These are phyloP conservation scores for Chlamydomonas asymmetrica DNA, from an alignment of 139 green algal genomes.

Conservation along the genomic window DNA sequence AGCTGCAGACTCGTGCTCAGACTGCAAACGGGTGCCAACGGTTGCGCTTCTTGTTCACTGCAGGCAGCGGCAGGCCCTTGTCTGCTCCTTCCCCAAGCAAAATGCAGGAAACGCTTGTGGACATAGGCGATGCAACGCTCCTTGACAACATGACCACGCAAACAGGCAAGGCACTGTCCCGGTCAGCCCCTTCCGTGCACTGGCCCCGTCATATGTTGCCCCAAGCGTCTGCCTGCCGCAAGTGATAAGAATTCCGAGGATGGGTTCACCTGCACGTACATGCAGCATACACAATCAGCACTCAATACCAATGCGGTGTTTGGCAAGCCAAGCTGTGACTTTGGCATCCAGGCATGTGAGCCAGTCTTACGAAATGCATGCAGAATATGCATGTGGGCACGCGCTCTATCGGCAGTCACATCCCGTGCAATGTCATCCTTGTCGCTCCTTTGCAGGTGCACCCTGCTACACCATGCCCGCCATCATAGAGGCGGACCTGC, in stretches of 20 bases:
- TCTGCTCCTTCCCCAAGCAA: background rate
- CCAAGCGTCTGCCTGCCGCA: too few species aligned
- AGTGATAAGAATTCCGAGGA: too few species aligned
- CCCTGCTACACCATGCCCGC: conserved; percentile 46
- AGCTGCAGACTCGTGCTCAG: too few species aligned
- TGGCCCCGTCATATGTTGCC: background rate
- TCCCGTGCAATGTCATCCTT: background rate
- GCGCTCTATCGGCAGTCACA: background rate
- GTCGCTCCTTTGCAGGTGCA: conserved; percentile 7
- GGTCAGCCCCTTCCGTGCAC: background rate
- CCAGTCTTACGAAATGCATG: background rate
- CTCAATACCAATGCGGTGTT: background rate
- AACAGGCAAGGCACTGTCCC: too few species aligned
- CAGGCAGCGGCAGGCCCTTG: background rate
- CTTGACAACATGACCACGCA: conserved; percentile 30
- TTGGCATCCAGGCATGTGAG: background rate
- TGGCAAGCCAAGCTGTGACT: background rate
- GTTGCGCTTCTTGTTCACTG: too few species aligned
- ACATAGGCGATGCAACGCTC: conserved; percentile 14
- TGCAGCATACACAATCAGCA: too few species aligned
- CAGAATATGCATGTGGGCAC: background rate
- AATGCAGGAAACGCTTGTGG: background rate
- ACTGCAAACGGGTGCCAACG: too few species aligned
- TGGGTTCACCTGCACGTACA: too few species aligned
- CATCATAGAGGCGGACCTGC: conserved; percentile 44